Base-by-base conservation (phyloP, 768 basidiomycete species). In the Lactifluus pinguis region DNA sequence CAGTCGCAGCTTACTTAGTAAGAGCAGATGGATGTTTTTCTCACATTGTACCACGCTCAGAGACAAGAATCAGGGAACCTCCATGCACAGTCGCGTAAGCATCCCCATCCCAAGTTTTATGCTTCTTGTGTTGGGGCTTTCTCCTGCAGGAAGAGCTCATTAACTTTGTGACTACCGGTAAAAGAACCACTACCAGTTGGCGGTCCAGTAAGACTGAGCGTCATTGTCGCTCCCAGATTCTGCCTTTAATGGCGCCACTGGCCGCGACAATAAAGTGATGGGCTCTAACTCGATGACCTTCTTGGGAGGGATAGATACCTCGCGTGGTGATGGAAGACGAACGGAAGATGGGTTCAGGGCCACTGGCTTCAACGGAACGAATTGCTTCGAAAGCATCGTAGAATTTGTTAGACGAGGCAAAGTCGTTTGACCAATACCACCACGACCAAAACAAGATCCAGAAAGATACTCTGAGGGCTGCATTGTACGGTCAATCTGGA, bases 71-170 rank as follows among this genome's bases (percentile, higher is more conserved):
- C 21, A 89, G 68, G 60, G 79, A 81, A 13, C 77, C 77, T 21
- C 74, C 77, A 38, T 72, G 69, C 41, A 77, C 75, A 34, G 82
- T 80, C 29, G 87, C 75, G 71, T 80, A 87, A 8, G 79, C 84
- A 63, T 86, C 89, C 2, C 86, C 90, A 59, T 93, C 91, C 92
- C 93, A 94, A 0, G 85, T 88, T 69, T 89, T 88, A 66, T 91
- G 81, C 72, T 93, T 93, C 75, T 79, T 89, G 67, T 85, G 82
- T 55, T 81, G 74, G 13, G 77, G 81, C 66, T 85, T 88, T 41
- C 91, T 80, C 89, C 91, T 90, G 58, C 6, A 29, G 42, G 51
- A 49, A 55, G 52, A 41, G 53, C 45, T 42, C 4, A 55, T 58
- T 49, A 67, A n/a, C 25, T 15, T 13, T 19, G 21, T n/a, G 51